Evolutionary conservation across 805 yeast species (phyloP), one percentile per base, ranked within the genome.

Genomic region (Wickerhamomyces tratensis): DNA sequence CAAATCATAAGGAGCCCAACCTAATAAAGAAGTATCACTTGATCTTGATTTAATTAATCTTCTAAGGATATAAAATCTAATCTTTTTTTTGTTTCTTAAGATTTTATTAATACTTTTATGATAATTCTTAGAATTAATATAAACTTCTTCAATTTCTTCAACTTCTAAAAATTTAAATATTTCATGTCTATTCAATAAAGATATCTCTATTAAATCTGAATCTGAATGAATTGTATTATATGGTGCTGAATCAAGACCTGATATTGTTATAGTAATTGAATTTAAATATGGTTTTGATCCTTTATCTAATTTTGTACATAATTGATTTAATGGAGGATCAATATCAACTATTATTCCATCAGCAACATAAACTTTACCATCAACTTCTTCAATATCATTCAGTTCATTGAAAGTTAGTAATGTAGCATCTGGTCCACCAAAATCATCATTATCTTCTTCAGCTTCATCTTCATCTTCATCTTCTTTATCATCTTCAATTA

Each of bases 91-190:
- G 1, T 36, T 14, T 6, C 38, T 42, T n/a, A 49, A 7, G 3
- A 52, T 38, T 4, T 20, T n/a, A 5, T 30, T 13, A 27, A 54
- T 35, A 4, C 41, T 41, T 8, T 35, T 25, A 30, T 42, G 41
- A 25, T 50, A 27, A 13, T 42, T 43, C 10, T 39, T 35, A 4
- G 47, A 36, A 1, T 41, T 39, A 13, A 53, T 39, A 40, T 55
- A 55, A 4, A 46, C 46, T 27, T 51, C 53, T 39, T 55, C 59
- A 31, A 52, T 38, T 36, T 54, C 59, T 13, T 41, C 29, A 45
- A 52, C 42, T 2, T 45, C 51, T 14, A 54, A 37, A 40, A 55
- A 55, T n/a, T 37, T 40, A 26, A 45, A 39, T 1, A 51, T 40
- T 20, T 54, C 54, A 3, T 41, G 29, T 20, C 35, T 40, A 1